Evolutionary conservation across 495 filamentous ascomycete genomes (phyloP).

Genomic region (Cudoniella acicularis): DNA sequence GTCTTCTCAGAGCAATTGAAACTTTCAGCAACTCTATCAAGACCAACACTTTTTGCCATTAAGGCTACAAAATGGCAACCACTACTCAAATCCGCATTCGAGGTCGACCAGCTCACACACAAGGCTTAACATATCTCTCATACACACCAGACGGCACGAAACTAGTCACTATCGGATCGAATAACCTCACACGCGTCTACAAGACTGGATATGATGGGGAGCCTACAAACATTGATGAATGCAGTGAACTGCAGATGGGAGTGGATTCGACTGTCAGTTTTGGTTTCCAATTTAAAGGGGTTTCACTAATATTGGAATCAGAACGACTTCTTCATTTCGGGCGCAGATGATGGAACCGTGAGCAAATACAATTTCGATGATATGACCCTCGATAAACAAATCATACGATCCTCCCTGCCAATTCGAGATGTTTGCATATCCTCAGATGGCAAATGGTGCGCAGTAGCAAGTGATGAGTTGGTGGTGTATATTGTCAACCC

Average conservation of each 20-base stretch:
- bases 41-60: conserved; percentile 1
- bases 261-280: conserved; percentile 66
- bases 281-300: neutral
- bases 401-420: conserved; percentile 77
- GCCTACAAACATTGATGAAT: conserved; percentile 84
- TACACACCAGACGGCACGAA: conserved; percentile 55
- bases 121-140: conserved; percentile 47
- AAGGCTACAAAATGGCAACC: conserved; percentile 38
- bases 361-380: conserved; percentile 75
- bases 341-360: conserved; percentile 90
- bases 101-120: conserved; percentile 49
- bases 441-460: conserved; percentile 80
- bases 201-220: conserved; percentile 87
- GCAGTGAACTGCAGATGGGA: conserved; percentile 72
- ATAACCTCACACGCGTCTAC: conserved; percentile 87
- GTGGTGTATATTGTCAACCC: conserved; percentile 83
- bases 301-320: conserved; percentile 27
- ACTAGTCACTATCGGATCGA: conserved; percentile 80
- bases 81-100: conserved; percentile 43
- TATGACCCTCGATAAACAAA: conserved; percentile 73
- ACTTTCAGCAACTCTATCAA: conserved; percentile 3
- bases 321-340: conserved; percentile 81
- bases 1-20: conserved; percentile 13
- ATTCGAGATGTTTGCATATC: conserved; percentile 83
- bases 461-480: conserved; percentile 95